Conservation (phyloP, 352 stramenopile genomes). For the Detonula confervacea region DNA sequence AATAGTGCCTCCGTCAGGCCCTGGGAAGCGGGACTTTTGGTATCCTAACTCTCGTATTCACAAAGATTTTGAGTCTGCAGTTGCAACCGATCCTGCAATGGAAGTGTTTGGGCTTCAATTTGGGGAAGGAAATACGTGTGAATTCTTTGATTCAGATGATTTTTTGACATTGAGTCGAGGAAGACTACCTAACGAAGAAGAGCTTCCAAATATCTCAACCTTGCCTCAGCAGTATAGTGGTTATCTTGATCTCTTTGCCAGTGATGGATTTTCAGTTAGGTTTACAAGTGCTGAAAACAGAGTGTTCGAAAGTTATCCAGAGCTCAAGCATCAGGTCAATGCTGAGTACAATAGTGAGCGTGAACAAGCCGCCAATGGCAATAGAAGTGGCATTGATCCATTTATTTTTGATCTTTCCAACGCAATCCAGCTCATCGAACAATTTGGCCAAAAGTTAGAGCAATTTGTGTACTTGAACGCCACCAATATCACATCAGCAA, state of each 20-base stretch:
- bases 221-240: slow-evolving; percentile 37
- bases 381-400: slow-evolving; percentile 86
- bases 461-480: slow-evolving; percentile 85
- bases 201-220: slow-evolving; percentile 39
- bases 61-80: slow-evolving; percentile 51
- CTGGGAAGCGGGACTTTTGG: slow-evolving; percentile 83
- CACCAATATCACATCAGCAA: slow-evolving; percentile 36
- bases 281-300: slow-evolving; percentile 85
- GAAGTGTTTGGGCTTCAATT: slow-evolving; percentile 69
- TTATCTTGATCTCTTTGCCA: slow-evolving; percentile 48
- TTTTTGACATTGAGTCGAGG: slow-evolving; percentile 50
- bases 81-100: slow-evolving; percentile 82
- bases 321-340: slow-evolving; percentile 84
- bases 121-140: slow-evolving; percentile 47
- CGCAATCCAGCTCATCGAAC: slow-evolving; percentile 88
- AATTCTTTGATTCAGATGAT: slow-evolving; percentile 43
- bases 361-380: slow-evolving; percentile 35
- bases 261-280: slow-evolving; percentile 82
- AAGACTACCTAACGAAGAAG: slow-evolving; percentile 44
- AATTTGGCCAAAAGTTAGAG: slow-evolving; percentile 88
- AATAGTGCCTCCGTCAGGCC: slow-evolving; percentile 28
- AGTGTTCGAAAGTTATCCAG: slow-evolving; percentile 85
- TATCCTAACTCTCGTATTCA: slow-evolving; percentile 69
- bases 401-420: slow-evolving; percentile 92
- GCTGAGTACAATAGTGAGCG: slow-evolving; percentile 56